Evolutionary conservation across 192 early-diverging fungal species (phyloP), one percentile per base, ranked within the genome.

Genomic region (Ambispora gerdemannii): DNA sequence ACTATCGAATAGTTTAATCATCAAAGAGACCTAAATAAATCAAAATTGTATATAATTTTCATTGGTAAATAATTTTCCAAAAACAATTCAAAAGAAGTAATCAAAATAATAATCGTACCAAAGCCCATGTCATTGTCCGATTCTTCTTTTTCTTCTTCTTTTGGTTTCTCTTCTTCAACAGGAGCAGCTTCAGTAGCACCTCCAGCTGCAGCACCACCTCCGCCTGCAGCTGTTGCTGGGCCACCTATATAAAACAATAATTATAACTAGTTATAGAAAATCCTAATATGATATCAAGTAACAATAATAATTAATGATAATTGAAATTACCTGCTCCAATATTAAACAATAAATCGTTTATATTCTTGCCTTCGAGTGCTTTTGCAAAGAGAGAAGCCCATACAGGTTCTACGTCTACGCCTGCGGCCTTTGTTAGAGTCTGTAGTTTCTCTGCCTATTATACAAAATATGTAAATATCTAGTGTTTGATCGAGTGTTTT

Each of bases 341-440:
- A 87, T 93, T 95, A 80, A 91, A 85, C 73, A 97, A 85, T 82
- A 96, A 87, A 77, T 90, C 87, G 76, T 78, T 84, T 67, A 98
- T 78, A 82, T 96, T 90, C 86, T 92, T 90, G 74, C 94, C 93
- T 71, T 84, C 93, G 75, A 98, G 90, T 66, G 96, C 96, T 91
- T 98, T 98, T 85, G 96, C 93, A 86, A 96, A 98, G 75, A 98
- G 85, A 80, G 78, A 85, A 78, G 91, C 90, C 93, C 93, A 98
- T 90, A 97, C 91, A 72, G 92, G 80, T 84, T 98, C 95, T 74
- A 96, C 88, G 53, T 90, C 84, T 72, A 93, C 74, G 80, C 93
- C 93, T 71, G 96, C 93, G 69, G 95, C 92, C 77, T 88, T 90
- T 84, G 92, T 90, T 83, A 98, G 84, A 63, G 91, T 82, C 83